A percentile compares a stretch with the other conserved stretches of the same genome.
These are phyloP conservation scores for Solanum acaule DNA, from an alignment of 257 asterid genomes.

Conservation along the genomic window DNA sequence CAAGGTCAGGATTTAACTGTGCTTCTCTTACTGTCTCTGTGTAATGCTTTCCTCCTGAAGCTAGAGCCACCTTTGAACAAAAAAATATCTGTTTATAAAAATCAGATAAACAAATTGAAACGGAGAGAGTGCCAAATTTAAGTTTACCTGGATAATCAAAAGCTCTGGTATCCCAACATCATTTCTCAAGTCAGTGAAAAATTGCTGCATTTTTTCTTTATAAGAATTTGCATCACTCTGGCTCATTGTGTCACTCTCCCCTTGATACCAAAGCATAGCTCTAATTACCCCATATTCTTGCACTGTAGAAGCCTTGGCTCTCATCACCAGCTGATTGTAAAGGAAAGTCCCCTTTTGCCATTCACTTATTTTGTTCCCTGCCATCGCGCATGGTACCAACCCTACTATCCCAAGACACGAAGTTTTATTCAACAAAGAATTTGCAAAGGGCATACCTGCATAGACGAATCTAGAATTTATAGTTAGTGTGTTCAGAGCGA, in stretches of 20 bases:
- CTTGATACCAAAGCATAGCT: slow-evolving; percentile 36
- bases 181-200: slow-evolving; percentile 10
- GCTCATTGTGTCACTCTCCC: slow-evolving; percentile 14
- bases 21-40: slow-evolving; percentile 17
- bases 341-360: slow-evolving; percentile 20
- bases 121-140: neutral
- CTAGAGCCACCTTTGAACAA: slow-evolving; percentile 16
- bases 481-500: neutral
- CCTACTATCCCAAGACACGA: slow-evolving; percentile 8
- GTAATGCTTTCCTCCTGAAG: slow-evolving; percentile 19
- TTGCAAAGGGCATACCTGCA: slow-evolving; percentile 27
- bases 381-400: slow-evolving; percentile 32
- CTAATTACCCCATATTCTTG: slow-evolving; percentile 1
- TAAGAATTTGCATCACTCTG: slow-evolving; percentile 13
- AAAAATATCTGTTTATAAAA: neutral
- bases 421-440: slow-evolving; percentile 4
- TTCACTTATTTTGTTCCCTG: slow-evolving; percentile 22
- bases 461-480: neutral
- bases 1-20: slow-evolving; percentile 14
- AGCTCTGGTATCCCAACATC: slow-evolving; percentile 10
- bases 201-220: slow-evolving; percentile 7
- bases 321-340: slow-evolving; percentile 13
- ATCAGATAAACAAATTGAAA: neutral
- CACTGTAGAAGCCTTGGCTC: slow-evolving; percentile 3
- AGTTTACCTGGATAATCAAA: slow-evolving; percentile 17